Conservation (phyloP, 345 rosid genomes). For the Arabidopsis suecica region DNA sequence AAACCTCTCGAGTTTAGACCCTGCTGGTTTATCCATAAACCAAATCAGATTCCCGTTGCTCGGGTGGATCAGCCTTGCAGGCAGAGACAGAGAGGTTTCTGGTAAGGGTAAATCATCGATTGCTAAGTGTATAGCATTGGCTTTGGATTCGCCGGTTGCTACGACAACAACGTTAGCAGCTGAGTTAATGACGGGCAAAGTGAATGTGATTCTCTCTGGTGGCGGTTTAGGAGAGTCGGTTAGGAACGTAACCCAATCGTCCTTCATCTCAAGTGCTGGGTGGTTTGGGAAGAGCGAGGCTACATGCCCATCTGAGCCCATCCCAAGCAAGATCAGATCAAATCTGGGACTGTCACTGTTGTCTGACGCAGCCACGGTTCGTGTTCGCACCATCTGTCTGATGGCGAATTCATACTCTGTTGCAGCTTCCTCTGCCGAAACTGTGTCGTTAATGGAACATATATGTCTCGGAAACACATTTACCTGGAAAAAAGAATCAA, state of each 20-base stretch:
- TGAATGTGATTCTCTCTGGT: constrained; percentile 92
- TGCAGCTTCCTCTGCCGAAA: constrained; percentile 86
- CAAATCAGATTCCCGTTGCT: constrained; percentile 69
- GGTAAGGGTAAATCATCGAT: constrained; percentile 52
- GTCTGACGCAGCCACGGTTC: constrained; percentile 70
- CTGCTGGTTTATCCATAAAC: constrained; percentile 88
- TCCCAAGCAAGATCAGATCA: constrained; percentile 84
- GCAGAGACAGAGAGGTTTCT: constrained; percentile 50
- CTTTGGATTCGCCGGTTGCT: constrained; percentile 76
- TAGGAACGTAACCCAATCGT: constrained; percentile 78
- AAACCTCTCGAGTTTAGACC: constrained; percentile 61
- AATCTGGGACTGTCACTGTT: constrained; percentile 87
- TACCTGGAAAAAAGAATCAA: constrained; percentile 53
- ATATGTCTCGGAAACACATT: constrained; percentile 77
- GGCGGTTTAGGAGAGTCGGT: constrained; percentile 85
- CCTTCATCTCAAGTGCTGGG: constrained; percentile 56
- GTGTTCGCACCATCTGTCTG: constrained; percentile 71
- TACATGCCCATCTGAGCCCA: constrained; percentile 90
- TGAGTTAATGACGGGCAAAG: constrained; percentile 88
- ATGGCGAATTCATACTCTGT: constrained; percentile 71
- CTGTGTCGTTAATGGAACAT: constrained; percentile 77
- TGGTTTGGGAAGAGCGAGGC: constrained; percentile 91
- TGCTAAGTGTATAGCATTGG: constrained; percentile 71
- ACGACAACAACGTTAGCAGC: constrained; percentile 78
- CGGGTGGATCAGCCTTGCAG: constrained; percentile 76